Evolutionary conservation across 108 stramenopile species (phyloP), one percentile per base, ranked within the genome.

Genomic region (Fragilariopsis cylindrus): DNA sequence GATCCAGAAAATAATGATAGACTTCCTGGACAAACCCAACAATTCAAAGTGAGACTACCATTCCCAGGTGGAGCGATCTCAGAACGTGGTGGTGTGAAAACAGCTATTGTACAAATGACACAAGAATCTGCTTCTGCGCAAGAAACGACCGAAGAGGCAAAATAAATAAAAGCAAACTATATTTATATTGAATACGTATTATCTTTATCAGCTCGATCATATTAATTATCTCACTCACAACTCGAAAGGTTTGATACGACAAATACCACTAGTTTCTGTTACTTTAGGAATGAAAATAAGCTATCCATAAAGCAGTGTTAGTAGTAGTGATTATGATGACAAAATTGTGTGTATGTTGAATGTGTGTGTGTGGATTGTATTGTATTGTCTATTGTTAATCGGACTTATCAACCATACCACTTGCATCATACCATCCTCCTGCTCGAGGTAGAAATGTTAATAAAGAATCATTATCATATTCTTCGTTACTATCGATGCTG

Each of bases 31-130:
- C 77, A 78, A 48, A 88, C 90, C 6, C 83, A 91, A 66, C 83
- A 87, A 70, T 93, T 92, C 80, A 96, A 93, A 78, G 77, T 93
- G 19, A 74, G 95, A 30, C 64, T 96, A 19, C 95, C 95, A 15
- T 96, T 96, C 56, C 89, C 89, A 4, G 12, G 15, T 15, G 63
- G 85, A 73, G 77, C 66, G 30, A 83, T 81, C 12, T 65, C 76
- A 57, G 87, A 91, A 11, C 85, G 95, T 30, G 87, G 86, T 65
- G 92, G 87, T 67, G 90, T 93, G 30, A 92, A 91, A 72, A 82
- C 79, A 15, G 76, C 86, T 21, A 96, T 96, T 75, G 90, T 96
- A 0, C 90, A 93, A 58, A 93, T 95, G 94, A 95, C 92, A 3
- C 69, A 80, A 44, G 82, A 87, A 18, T 78, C 88, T 45, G 67